Evolutionary conservation across 2,329 filamentous ascomycete species (phyloP).

Genomic region (Diaporthe ampelina): DNA sequence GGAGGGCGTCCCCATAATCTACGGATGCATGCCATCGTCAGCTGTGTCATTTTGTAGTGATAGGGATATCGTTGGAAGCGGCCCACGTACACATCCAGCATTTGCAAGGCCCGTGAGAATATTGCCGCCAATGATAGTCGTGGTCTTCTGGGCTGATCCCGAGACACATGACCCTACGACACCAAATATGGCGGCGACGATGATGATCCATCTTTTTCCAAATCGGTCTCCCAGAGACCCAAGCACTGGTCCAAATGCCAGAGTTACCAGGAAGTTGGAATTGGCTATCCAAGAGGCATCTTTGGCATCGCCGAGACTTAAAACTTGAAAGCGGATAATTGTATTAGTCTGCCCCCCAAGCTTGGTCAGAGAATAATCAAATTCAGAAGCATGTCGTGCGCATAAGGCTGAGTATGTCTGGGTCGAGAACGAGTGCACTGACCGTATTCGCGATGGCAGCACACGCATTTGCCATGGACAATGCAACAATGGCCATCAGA

Average conservation of each 20-base stretch:
- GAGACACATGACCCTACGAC: constrained; percentile 33
- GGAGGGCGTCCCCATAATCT: constrained; percentile 36
- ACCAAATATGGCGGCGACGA: constrained; percentile 20
- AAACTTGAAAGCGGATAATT: constrained; percentile 31
- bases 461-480: constrained; percentile 38
- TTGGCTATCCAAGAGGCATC: constrained; percentile 36
- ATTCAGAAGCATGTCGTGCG: background rate
- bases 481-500: constrained; percentile 33
- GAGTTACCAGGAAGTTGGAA: constrained; percentile 32
- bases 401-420: background rate
- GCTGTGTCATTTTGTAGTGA: accelerated
- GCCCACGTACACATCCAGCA: constrained; percentile 35
- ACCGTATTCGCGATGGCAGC: constrained; percentile 37
- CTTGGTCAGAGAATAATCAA: background rate
- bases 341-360: constrained; percentile 28
- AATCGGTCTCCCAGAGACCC: constrained; percentile 36
- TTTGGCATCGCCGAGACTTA: constrained; percentile 25
- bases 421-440: background rate
- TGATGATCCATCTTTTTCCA: constrained; percentile 38
- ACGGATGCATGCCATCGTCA: background rate
- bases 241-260: constrained; percentile 37
- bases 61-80: too few relatives aligned
- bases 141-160: constrained; percentile 32
- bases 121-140: constrained; percentile 33
- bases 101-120: constrained; percentile 36